Conservation (phyloP, 1,284 basidiomycete species). For the Tylopilus orsonianus region DNA sequence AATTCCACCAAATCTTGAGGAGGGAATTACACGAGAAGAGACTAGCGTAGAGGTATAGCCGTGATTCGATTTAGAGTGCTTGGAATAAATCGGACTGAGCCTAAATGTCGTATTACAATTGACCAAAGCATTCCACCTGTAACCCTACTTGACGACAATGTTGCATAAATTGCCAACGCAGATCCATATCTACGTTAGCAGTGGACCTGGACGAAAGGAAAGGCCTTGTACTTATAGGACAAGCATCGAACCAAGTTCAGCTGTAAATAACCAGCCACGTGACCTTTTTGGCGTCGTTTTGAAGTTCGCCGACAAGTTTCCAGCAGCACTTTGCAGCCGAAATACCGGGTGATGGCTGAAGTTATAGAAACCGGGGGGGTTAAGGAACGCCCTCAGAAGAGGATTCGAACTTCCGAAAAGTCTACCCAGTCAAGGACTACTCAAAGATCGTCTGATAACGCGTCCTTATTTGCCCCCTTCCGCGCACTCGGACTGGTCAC, state of each 20-base stretch:
- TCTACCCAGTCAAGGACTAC: conserved; percentile 1
- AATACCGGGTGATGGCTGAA: conserved; percentile 19
- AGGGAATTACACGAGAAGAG: conserved; percentile 3
- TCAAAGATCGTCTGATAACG: conserved; percentile 30
- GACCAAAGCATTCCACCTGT: background rate
- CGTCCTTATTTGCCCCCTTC: conserved; percentile 89
- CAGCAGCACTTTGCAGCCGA: background rate
- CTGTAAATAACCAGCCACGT: too few species aligned
- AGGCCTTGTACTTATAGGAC: too few species aligned
- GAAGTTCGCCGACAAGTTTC: background rate
- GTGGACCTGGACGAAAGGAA: too few species aligned
- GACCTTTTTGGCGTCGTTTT: background rate
- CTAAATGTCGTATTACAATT: conserved; percentile 4
- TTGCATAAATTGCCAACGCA: background rate
- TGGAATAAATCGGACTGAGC: conserved; percentile 1
- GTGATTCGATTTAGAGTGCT: background rate
- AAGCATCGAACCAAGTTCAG: too few species aligned
- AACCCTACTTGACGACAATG: background rate
- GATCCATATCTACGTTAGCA: too few species aligned
- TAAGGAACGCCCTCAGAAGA: conserved; percentile 27
- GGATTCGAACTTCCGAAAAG: conserved; percentile 15
- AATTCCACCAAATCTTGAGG: conserved; percentile 1
- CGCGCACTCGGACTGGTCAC: conserved; percentile 92
- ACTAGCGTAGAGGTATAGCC: background rate
- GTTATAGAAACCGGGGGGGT: conserved; percentile 12